Evolutionary conservation across 1,139 yeast species (phyloP), one percentile per base, ranked within the genome.

Genomic region (Geotrichum reessii): DNA sequence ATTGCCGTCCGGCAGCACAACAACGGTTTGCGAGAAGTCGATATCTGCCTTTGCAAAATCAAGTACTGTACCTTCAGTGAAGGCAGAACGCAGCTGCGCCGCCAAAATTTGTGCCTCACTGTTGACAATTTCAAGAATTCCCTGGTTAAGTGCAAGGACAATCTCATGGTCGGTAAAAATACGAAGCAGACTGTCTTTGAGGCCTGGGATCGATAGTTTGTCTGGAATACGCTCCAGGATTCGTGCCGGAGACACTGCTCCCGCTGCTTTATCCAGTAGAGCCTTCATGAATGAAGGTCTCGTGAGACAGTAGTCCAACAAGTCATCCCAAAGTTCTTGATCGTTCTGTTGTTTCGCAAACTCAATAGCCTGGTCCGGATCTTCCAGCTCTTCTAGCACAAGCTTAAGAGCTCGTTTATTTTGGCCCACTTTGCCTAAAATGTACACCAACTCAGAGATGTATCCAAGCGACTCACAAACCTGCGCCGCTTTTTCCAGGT

Each of bases 351-450:
- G 78, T 60, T 81, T 84, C 1, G 95, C 96, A 77, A 91, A 93
- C 19, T 79, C 81, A 42, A 93, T 87, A 0, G 98, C 98, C 65
- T 82, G 79, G 47, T 81, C 80, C 0, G 97, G 95, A 68, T 92
- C 95, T 58, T 85, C 80, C 57, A 91, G 73, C 64, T 87, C 81
- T 64, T 88, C 86, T 50, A 91, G 84, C 21, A 93, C 91, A 56
- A 93, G 76, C 62, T 78, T 79, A 65, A 93, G 74, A 0, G 98
- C 98, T 61, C 82, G 80, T 63, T 80, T 81, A 61, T 86, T 84
- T 64, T 88, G 88, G 1, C 99, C 99, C 33, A 88, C 85, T 66
- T 84, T 84, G 7, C 97, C 96, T 63, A 90, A 78, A 44, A 93
- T 73, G 66, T 84, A 91, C 0, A 93, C 96, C 54, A 90, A 76